Percentiles rank a stretch among this genome's conserved stretches.
These are phyloP conservation scores for Metarhizium robertsii DNA, from an alignment of 2,329 filamentous ascomycete genomes.

Conservation along the genomic window DNA sequence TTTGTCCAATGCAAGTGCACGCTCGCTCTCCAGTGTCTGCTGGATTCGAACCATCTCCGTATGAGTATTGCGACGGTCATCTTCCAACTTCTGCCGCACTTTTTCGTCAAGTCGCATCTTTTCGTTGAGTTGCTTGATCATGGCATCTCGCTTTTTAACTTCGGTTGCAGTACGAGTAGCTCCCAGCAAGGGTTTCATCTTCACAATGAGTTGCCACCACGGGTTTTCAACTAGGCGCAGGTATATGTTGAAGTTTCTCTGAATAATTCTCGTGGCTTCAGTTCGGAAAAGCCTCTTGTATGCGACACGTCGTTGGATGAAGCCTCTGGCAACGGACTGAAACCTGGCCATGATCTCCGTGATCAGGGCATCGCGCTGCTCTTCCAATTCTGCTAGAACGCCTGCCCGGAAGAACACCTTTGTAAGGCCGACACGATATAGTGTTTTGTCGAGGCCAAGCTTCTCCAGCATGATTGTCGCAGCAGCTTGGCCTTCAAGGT, in stretches of 20 bases:
- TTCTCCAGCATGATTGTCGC: constrained; percentile 83
- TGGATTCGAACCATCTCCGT: constrained; percentile 82
- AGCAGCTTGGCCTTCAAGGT: constrained; percentile 80
- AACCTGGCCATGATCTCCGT: constrained; percentile 90
- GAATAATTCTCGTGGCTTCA: constrained; percentile 90
- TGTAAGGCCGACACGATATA: constrained; percentile 88
- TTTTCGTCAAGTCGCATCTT: constrained; percentile 71
- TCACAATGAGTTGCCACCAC: constrained; percentile 93
- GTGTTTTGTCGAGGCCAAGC: constrained; percentile 71
- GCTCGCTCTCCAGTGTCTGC: constrained; percentile 89
- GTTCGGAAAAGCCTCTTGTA: constrained; percentile 91
- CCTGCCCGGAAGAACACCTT: constrained; percentile 98
- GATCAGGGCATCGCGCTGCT: constrained; percentile 86
- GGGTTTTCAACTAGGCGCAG: constrained; percentile 82
- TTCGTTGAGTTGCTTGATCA: constrained; percentile 77
- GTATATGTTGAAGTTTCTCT: constrained; percentile 89
- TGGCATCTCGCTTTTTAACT: constrained; percentile 89
- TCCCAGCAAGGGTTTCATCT: constrained; percentile 91
- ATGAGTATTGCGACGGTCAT: constrained; percentile 81
- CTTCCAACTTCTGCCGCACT: constrained; percentile 73
- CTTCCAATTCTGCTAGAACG: constrained; percentile 92
- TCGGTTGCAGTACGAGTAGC: constrained; percentile 86
- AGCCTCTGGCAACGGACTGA: constrained; percentile 85
- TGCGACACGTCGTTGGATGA: constrained; percentile 75
- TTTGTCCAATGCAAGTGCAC: constrained; percentile 91